These are phyloP conservation scores for Tubosaeta sp. DNA, from an alignment of 768 basidiomycete species.

Conservation along the genomic window DNA sequence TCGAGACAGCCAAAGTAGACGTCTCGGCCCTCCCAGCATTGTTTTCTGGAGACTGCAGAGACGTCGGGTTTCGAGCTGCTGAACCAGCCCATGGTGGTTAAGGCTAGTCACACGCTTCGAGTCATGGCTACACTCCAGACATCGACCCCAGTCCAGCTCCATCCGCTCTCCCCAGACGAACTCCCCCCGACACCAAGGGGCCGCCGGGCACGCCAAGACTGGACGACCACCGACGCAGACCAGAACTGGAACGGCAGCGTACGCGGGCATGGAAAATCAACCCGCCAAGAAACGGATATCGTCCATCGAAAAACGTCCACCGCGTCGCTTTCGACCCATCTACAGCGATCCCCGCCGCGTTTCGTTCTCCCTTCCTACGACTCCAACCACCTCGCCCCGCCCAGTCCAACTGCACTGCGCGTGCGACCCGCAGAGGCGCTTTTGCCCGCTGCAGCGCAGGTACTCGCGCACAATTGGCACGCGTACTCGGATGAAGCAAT, in stretches of 20 bases:
- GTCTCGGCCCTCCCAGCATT: constrained; percentile 86
- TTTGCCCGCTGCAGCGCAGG: constrained; percentile 37
- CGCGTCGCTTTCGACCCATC: constrained; percentile 37
- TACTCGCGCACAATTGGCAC: constrained; percentile 73
- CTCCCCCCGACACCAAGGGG: constrained; percentile 34
- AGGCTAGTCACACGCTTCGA: not conserved
- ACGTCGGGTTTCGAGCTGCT: constrained; percentile 35
- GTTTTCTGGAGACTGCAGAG: constrained; percentile 46
- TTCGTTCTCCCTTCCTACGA: constrained; percentile 42
- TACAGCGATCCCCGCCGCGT: constrained; percentile 33
- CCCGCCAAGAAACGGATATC: constrained; percentile 14
- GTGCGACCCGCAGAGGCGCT: constrained; percentile 11
- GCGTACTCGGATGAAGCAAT: constrained; percentile 73
- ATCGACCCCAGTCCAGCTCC: constrained; percentile 62
- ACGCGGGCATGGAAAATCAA: constrained; percentile 47
- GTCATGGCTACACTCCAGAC: constrained; percentile 23
- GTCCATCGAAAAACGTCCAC: constrained; percentile 30
- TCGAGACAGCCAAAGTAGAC: constrained; percentile 85
- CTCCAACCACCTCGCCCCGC: constrained; percentile 28
- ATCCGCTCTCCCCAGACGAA: constrained; percentile 67
- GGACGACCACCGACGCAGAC: constrained; percentile 17
- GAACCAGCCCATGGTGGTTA: constrained; percentile 33
- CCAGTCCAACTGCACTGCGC: constrained; percentile 30
- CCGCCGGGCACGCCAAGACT: constrained; percentile 45
- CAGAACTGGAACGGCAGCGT: constrained; percentile 51